Percentiles rank a stretch among this genome's conserved stretches.
Evolutionary conservation across 352 stramenopile species (phyloP).

Genomic region (Aphanomyces stellatus): DNA sequence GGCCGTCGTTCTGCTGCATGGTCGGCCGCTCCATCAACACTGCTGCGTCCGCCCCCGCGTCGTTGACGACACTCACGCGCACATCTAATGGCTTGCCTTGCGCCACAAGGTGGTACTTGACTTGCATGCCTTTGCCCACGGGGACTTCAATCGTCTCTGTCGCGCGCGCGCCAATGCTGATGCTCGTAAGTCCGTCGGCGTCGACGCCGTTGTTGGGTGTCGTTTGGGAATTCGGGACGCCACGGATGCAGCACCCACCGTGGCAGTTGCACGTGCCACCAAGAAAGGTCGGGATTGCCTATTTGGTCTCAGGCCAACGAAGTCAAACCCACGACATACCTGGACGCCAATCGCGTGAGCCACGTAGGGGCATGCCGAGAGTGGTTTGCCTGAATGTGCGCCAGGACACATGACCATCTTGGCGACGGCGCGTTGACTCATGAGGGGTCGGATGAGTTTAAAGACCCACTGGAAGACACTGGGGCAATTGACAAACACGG

Average conservation of each 20-base stretch:
- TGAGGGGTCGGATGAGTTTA: neutral
- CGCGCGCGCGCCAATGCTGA: neutral
- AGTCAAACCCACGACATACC: too few relatives aligned
- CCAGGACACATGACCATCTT: slow-evolving; percentile 12
- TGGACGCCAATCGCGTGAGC: neutral
- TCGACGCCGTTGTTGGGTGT: neutral
- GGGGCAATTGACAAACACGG: slow-evolving; percentile 3
- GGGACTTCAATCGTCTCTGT: neutral
- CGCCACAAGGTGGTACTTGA: neutral
- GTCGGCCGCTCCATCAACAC: neutral
- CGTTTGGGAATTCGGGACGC: slow-evolving; percentile 15
- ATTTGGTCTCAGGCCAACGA: too few relatives aligned
- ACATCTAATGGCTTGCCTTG: slow-evolving; percentile 3
- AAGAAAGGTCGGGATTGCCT: slow-evolving; percentile 11
- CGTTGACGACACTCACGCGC: neutral
- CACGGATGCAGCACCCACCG: slow-evolving; percentile 2
- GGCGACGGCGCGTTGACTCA: neutral
- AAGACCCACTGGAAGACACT: slow-evolving; percentile 2
- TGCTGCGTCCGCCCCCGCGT: neutral
- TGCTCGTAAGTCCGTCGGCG: neutral
- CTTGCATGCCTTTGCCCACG: neutral
- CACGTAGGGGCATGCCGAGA: neutral
- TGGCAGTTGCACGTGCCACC: neutral
- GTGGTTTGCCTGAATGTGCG: neutral
- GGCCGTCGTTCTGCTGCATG: neutral